A percentile compares a stretch with the other conserved stretches of the same genome.
These are phyloP conservation scores for Dendrocalamus latiflorus DNA, from an alignment of 202 grass and related monocot genomes.

Conservation along the genomic window DNA sequence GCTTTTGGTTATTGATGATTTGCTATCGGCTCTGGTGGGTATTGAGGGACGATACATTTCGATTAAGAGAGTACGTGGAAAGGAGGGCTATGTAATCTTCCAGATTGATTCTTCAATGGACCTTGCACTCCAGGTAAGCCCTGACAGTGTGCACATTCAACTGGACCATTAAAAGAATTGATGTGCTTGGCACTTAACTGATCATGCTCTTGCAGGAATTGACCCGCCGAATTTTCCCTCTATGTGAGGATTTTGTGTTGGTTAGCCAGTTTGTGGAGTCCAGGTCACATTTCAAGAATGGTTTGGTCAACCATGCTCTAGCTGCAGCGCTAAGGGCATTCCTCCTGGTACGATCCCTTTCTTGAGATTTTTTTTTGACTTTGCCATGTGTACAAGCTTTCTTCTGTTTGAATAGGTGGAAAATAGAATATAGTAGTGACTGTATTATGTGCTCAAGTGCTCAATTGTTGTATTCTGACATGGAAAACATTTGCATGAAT, in stretches of 20 bases:
- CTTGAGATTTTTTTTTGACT: neutral
- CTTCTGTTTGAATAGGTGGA: neutral
- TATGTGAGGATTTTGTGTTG: constrained; percentile 87
- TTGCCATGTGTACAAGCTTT: neutral
- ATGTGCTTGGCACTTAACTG: constrained; percentile 1
- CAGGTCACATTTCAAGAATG: constrained; percentile 72
- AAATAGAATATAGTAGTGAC: neutral
- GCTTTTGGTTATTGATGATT: constrained; percentile 93
- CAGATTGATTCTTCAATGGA: constrained; percentile 85
- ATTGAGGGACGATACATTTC: constrained; percentile 89
- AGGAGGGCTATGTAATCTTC: constrained; percentile 62
- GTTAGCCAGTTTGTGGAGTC: constrained; percentile 88
- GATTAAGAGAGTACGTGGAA: constrained; percentile 77
- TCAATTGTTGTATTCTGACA: neutral
- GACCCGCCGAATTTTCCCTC: constrained; percentile 73
- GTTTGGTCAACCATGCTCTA: constrained; percentile 93
- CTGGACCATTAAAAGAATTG: neutral
- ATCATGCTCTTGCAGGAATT: constrained; percentile 61
- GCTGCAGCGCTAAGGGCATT: constrained; percentile 80
- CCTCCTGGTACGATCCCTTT: constrained; percentile 57
- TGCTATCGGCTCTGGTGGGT: constrained; percentile 80
- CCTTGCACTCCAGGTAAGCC: constrained; percentile 72
- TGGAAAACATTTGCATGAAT: neutral
- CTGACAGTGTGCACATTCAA: neutral
- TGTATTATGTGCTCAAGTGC: neutral